Evolutionary conservation across 2,329 filamentous ascomycete species (phyloP).

Genomic region (Cordyceps javanica): DNA sequence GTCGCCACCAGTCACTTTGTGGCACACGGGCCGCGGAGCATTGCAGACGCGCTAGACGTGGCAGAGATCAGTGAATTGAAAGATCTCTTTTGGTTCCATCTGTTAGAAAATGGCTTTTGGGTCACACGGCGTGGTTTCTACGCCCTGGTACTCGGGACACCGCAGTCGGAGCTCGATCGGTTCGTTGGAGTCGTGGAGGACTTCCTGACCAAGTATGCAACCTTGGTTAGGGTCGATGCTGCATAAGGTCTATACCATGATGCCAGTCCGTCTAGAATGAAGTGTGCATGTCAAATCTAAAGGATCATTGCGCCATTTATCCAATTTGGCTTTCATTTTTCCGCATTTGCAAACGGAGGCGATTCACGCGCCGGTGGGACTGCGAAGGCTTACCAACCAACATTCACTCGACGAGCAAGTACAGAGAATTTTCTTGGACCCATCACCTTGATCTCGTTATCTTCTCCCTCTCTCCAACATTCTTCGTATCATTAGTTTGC

Average conservation of each 20-base stretch:
- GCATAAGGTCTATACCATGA: neutral
- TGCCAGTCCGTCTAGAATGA: neutral
- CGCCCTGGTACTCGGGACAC: slow-evolving; percentile 33
- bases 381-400: neutral
- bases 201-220: slow-evolving; percentile 26
- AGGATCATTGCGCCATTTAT: neutral
- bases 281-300: neutral
- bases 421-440: neutral
- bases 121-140: slow-evolving; percentile 34
- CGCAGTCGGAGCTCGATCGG: slow-evolving; percentile 32
- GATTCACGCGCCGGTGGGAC: neutral
- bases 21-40: slow-evolving; percentile 20
- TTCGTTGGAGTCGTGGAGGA: slow-evolving; percentile 31
- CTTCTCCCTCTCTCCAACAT: neutral
- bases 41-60: slow-evolving; percentile 24
- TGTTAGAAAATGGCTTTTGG: slow-evolving; percentile 39
- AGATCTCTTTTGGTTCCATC: slow-evolving; percentile 41
- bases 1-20: slow-evolving; percentile 33
- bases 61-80: slow-evolving; percentile 28
- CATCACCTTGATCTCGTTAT: neutral
- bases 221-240: slow-evolving; percentile 12
- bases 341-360: neutral
- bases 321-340: neutral
- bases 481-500: neutral
- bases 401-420: too few species aligned